phyloP scores from a whole-genome alignment of 2,329 filamentous ascomycete genomes.

The Calonectria ilicicola region DNA sequence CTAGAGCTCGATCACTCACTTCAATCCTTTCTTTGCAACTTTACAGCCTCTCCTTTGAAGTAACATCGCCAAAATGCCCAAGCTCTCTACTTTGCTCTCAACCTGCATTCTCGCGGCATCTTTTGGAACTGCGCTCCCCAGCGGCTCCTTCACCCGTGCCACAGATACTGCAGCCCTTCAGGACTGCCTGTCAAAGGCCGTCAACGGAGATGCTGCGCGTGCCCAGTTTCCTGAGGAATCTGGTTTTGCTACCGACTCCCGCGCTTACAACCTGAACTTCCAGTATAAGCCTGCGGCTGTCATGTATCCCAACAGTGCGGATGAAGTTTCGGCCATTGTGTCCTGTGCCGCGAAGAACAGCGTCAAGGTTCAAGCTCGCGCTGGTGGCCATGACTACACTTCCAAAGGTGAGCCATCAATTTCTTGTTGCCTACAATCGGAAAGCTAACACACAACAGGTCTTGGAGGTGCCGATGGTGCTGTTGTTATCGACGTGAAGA shows the following conservation, averaged over 20 bases:
- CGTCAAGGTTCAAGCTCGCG: background rate
- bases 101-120: background rate
- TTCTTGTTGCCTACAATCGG: accelerated
- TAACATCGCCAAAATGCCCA: background rate
- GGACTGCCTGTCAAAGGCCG: background rate
- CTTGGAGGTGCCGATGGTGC: background rate
- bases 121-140: background rate
- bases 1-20: background rate
- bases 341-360: background rate
- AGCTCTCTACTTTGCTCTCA: background rate
- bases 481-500: background rate
- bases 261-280: background rate
- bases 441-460: background rate
- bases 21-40: background rate
- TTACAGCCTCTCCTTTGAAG: background rate
- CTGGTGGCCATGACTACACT: background rate
- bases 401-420: background rate
- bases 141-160: background rate
- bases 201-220: background rate
- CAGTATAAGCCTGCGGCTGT: background rate
- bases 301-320: background rate
- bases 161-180: background rate
- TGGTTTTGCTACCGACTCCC: background rate
- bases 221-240: background rate
- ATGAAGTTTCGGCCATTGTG: background rate